Conservation (phyloP, 2,329 filamentous ascomycete species). For the Talaromyces funiculosus region DNA sequence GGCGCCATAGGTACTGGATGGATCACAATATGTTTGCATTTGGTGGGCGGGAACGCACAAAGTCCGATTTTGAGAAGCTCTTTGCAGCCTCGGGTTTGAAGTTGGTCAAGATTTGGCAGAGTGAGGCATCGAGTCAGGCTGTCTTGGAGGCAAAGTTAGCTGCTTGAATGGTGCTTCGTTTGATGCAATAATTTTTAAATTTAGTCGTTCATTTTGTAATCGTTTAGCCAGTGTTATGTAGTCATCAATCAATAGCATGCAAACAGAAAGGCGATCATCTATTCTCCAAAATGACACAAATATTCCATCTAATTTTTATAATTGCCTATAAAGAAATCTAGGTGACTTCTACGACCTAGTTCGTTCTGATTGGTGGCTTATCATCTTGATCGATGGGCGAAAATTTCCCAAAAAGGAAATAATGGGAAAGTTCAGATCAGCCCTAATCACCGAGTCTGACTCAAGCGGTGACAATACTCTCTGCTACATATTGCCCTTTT, state of each 20-base stretch:
- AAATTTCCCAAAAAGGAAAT: constrained; percentile 1
- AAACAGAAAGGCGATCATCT: neutral
- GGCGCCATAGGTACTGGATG: constrained; percentile 26
- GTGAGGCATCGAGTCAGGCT: constrained; percentile 15
- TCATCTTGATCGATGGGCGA: neutral
- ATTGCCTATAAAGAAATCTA: too few species aligned
- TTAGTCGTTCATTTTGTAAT: too few species aligned
- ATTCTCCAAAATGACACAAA: neutral
- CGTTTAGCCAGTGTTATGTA: neutral
- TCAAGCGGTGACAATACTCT: neutral
- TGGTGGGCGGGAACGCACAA: constrained; percentile 26
- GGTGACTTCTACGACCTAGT: neutral
- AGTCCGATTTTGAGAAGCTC: constrained; percentile 21
- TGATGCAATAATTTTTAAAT: neutral
- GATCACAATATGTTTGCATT: constrained; percentile 27
- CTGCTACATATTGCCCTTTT: neutral
- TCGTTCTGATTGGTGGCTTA: neutral
- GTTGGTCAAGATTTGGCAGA: constrained; percentile 23
- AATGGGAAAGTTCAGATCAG: neutral
- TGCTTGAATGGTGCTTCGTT: neutral
- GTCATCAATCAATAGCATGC: neutral
- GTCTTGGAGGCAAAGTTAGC: constrained; percentile 15
- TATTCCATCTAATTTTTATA: neutral
- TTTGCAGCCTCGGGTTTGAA: constrained; percentile 20
- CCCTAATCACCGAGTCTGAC: neutral